These are phyloP conservation scores for Suhomyces sp. DNA, from an alignment of 805 yeast genomes.

Conservation along the genomic window DNA sequence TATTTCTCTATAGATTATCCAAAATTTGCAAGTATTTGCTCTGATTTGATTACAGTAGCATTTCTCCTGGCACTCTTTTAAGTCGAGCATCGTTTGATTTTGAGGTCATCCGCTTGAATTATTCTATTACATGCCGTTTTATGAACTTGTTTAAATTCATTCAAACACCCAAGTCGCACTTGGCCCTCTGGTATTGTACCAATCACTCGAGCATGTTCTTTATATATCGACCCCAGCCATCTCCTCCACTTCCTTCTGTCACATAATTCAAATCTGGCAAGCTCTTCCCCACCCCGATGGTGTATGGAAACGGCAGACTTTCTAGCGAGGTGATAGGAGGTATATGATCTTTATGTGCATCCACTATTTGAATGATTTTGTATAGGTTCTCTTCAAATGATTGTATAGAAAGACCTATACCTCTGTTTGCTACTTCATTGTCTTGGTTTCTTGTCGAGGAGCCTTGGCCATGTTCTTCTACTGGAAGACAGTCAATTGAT, in stretches of 20 bases:
- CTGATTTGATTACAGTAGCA: too few species aligned
- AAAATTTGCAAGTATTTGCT: too few species aligned
- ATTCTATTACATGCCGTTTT: background rate
- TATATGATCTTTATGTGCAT: constrained; percentile 60
- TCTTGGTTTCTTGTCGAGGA: background rate
- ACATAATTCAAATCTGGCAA: constrained; percentile 4
- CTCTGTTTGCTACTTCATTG: constrained; percentile 14
- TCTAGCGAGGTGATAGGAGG: constrained; percentile 74
- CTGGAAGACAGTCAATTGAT: constrained; percentile 46
- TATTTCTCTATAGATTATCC: too few species aligned
- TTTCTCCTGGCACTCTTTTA: too few species aligned
- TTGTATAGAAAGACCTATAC: constrained; percentile 34
- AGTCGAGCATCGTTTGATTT: too few species aligned
- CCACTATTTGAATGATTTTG: constrained; percentile 52
- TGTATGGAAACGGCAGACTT: constrained; percentile 59
- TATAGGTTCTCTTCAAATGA: constrained; percentile 43
- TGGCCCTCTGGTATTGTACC: too few species aligned
- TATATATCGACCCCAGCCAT: constrained; percentile 39
- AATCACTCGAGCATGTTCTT: constrained; percentile 20
- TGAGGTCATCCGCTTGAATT: too few species aligned
- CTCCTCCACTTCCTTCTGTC: constrained; percentile 26
- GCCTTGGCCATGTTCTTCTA: constrained; percentile 10
- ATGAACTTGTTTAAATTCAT: too few species aligned
- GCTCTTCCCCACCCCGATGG: constrained; percentile 24
- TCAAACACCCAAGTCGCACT: too few species aligned